Percentiles rank a stretch among this genome's conserved stretches.
These are phyloP conservation scores for Stephania cephalantha DNA, from an alignment of 164 flowering plant species.

Conservation along the genomic window DNA sequence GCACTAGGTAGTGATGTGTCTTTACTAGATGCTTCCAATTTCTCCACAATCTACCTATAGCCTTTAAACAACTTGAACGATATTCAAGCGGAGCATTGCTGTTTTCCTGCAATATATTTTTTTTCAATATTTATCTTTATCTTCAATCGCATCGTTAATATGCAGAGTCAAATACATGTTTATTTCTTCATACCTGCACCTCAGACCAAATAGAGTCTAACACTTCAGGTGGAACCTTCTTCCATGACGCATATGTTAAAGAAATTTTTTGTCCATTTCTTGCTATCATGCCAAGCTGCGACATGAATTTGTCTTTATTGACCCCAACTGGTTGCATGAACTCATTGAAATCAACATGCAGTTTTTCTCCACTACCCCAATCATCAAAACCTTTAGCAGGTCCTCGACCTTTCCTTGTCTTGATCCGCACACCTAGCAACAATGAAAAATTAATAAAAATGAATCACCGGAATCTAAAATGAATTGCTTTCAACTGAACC, in stretches of 20 bases:
- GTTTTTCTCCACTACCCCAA: not conserved
- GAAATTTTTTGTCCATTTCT: not conserved
- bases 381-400: not conserved
- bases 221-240: not conserved
- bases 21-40: not conserved
- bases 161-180: not conserved
- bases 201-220: not conserved
- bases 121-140: no score
- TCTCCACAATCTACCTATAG: not conserved
- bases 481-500: not conserved
- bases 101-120: not conserved
- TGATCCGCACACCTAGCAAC: not conserved
- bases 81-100: not conserved
- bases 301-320: not conserved
- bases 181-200: not conserved
- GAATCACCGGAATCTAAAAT: no score
- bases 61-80: not conserved
- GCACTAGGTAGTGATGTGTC: not conserved
- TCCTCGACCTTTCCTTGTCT: not conserved
- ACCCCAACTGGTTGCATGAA: not conserved
- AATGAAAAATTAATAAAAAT: not conserved
- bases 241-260: not conserved
- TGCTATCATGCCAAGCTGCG: not conserved
- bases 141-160: not conserved
- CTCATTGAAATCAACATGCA: not conserved